phyloP scores from a whole-genome alignment of 306 rosid genomes.

The Gillenia trifoliata region DNA sequence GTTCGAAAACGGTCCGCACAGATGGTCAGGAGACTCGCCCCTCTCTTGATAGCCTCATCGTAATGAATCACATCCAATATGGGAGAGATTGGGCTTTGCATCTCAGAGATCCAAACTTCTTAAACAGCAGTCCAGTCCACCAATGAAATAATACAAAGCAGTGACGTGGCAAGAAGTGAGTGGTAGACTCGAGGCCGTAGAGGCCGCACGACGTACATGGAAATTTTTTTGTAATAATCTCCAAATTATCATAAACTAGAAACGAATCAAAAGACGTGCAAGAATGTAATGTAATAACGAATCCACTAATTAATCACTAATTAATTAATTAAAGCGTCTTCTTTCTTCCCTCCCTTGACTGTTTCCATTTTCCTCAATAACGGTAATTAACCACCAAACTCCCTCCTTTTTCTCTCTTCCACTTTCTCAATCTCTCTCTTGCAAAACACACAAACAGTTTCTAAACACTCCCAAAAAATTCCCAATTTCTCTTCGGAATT shows the following conservation, averaged over 20 bases:
- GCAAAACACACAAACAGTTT: neutral
- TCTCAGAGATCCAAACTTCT: neutral
- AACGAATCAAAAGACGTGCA: constrained; percentile 25
- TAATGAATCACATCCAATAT: too few species aligned
- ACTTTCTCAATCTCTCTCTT: constrained; percentile 1
- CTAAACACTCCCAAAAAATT: neutral
- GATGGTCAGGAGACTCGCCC: too few species aligned
- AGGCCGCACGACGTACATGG: neutral
- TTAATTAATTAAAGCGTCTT: neutral
- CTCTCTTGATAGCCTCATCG: too few species aligned
- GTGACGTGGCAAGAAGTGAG: neutral
- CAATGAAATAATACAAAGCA: neutral
- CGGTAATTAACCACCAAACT: constrained; percentile 21
- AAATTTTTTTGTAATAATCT: neutral
- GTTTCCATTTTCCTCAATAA: constrained; percentile 19
- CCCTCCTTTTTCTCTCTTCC: constrained; percentile 45
- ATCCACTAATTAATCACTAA: neutral
- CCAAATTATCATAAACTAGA: neutral
- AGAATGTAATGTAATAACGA: constrained; percentile 19
- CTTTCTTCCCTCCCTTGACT: constrained; percentile 9
- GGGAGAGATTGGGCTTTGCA: neutral
- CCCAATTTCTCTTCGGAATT: neutral
- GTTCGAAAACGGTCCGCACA: too few species aligned
- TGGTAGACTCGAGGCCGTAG: neutral
- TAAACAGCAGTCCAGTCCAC: neutral